Conservation (phyloP, 352 stramenopile species). For the Pythium vanterpoolii region DNA sequence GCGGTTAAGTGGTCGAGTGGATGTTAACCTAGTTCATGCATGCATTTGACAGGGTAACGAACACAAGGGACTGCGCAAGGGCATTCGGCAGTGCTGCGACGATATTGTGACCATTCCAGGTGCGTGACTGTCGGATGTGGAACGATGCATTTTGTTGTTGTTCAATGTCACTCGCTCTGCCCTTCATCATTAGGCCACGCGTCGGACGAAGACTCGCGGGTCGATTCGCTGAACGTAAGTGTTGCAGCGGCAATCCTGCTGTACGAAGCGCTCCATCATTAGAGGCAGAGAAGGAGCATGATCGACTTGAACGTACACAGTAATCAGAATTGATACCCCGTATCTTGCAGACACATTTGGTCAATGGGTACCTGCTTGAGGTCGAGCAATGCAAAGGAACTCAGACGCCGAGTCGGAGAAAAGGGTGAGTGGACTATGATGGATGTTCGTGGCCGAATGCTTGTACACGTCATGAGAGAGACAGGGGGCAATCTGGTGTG, state of each 20-base stretch:
- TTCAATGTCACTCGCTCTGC: too few species aligned
- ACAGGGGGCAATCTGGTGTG: too few species aligned
- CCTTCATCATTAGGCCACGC: conserved; percentile 30
- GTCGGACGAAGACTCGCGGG: conserved; percentile 55
- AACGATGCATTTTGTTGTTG: too few species aligned
- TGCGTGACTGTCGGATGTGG: conserved; percentile 4
- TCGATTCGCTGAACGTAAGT: conserved; percentile 83
- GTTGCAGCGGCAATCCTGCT: conserved; percentile 73
- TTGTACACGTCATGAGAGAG: too few species aligned
- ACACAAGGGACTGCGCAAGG: conserved; percentile 67
- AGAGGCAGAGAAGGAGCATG: conserved; percentile 15
- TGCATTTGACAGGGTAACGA: conserved; percentile 57
- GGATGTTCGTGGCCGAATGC: too few species aligned
- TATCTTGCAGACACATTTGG: too few species aligned
- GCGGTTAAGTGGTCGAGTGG: neutral
- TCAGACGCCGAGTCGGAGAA: too few species aligned
- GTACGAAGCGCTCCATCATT: conserved; percentile 75
- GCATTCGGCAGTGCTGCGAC: conserved; percentile 68
- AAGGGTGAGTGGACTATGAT: too few species aligned
- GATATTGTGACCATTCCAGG: conserved; percentile 74
- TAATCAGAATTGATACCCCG: too few species aligned
- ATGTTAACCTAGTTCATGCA: neutral
- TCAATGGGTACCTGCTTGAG: too few species aligned
- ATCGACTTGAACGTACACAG: too few species aligned
- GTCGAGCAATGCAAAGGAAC: too few species aligned